phyloP scores from a whole-genome alignment of 805 yeast species.

The Huiozyma naganishii region DNA sequence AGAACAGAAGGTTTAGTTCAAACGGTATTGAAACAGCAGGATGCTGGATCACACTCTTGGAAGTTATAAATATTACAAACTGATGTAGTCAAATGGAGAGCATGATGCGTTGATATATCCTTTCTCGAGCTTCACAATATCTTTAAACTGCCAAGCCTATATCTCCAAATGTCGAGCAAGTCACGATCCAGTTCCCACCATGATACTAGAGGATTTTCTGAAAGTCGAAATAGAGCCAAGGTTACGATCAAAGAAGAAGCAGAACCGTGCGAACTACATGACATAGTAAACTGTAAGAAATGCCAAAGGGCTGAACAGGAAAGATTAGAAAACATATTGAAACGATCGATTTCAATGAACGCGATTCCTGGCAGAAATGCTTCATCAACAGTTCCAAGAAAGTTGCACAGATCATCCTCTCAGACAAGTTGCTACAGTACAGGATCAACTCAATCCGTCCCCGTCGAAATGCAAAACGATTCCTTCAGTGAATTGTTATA shows the following conservation, averaged over 20 bases:
- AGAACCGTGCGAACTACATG: conserved; percentile 10
- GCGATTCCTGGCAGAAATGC: conserved; percentile 4
- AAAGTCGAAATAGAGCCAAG: not conserved
- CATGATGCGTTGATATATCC: no score
- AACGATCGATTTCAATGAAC: conserved; percentile 10
- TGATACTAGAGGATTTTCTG: not conserved
- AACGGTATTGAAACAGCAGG: no score
- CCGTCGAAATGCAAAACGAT: conserved; percentile 1
- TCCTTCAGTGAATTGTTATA: conserved; percentile 7
- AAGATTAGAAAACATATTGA: conserved; percentile 3
- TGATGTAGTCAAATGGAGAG: no score
- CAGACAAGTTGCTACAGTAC: conserved; percentile 11
- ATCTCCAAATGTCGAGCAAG: no score
- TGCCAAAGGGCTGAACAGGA: conserved; percentile 2
- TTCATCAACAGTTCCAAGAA: conserved; percentile 1
- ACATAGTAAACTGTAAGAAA: conserved; percentile 1
- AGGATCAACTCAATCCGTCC: conserved; percentile 4
- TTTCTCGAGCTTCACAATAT: no score
- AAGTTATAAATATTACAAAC: no score
- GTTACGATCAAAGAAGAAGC: conserved; percentile 7
- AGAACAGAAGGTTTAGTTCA: no score
- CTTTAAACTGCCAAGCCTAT: no score
- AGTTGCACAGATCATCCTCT: conserved; percentile 6
- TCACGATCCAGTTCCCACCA: not conserved
- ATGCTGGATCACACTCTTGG: no score